Percentiles rank a stretch among this genome's conserved stretches.
Conservation (phyloP, 768 basidiomycete genomes). For the Asterophora lycoperdoides region DNA sequence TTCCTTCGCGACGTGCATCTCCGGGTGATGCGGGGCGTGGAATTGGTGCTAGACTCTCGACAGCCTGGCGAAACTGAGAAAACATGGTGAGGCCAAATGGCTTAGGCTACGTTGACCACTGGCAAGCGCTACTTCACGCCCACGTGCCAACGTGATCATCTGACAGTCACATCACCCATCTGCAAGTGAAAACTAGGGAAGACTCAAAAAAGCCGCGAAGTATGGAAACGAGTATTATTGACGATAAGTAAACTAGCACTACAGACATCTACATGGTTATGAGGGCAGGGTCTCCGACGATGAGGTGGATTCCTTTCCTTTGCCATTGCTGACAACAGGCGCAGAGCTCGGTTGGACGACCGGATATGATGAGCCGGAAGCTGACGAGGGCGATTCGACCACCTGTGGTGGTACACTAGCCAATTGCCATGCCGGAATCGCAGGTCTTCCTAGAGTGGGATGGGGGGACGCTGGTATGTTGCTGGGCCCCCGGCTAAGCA, state of each 20-base stretch:
- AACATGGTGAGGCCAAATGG: conserved; percentile 49
- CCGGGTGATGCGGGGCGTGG: conserved; percentile 30
- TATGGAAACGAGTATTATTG: not conserved
- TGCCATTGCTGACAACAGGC: conserved; percentile 36
- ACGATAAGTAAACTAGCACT: not conserved
- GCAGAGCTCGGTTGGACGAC: conserved; percentile 10
- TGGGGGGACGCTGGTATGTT: conserved; percentile 49
- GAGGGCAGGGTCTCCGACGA: conserved; percentile 1
- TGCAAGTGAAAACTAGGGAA: no score
- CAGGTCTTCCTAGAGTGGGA: conserved; percentile 52
- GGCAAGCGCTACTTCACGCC: not conserved
- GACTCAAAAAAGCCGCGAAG: no score
- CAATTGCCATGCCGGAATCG: conserved; percentile 92
- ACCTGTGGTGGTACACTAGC: conserved; percentile 35
- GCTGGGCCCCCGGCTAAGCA: conserved; percentile 67
- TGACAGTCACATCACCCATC: no score
- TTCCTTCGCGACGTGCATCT: conserved; percentile 18
- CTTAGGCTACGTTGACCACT: no score
- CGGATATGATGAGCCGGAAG: conserved; percentile 7
- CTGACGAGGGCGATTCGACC: not conserved
- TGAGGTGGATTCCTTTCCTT: conserved; percentile 54
- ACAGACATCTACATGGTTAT: not conserved
- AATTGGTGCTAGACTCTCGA: conserved; percentile 62
- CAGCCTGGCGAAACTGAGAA: conserved; percentile 66
- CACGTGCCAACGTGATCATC: conserved; percentile 5